These are phyloP conservation scores for Geosmithia flava DNA, from an alignment of 2,329 filamentous ascomycete genomes.

Conservation along the genomic window DNA sequence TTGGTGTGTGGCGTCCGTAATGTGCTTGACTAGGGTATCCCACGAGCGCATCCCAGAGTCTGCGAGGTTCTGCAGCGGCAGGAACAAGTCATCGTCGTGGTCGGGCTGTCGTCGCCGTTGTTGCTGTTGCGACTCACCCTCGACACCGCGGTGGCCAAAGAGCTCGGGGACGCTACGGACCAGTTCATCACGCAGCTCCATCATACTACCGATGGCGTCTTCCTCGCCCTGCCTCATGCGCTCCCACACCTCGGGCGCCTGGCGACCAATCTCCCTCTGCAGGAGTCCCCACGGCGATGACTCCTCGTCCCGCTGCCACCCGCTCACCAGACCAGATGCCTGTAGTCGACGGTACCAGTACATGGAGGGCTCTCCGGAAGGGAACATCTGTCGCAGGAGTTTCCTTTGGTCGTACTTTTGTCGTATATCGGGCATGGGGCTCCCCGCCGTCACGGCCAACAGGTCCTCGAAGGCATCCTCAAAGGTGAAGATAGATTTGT, in stretches of 20 bases:
- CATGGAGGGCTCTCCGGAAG: constrained; percentile 23
- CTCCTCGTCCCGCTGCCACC: not conserved
- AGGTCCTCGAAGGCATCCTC: constrained; percentile 47
- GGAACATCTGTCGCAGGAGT: constrained; percentile 24
- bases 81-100: constrained; percentile 29
- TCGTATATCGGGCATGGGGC: constrained; percentile 25
- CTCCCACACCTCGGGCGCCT: not conserved
- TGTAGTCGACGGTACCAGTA: constrained; percentile 28
- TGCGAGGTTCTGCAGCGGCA: constrained; percentile 21
- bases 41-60: constrained; percentile 24
- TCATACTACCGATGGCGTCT: not conserved
- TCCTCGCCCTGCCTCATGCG: not conserved
- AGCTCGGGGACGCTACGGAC: not conserved
- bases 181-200: not conserved
- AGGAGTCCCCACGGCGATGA: not conserved
- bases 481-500: constrained; percentile 33
- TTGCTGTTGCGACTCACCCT: not conserved
- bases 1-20: constrained; percentile 9
- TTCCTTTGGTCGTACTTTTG: constrained; percentile 20
- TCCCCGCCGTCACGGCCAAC: constrained; percentile 30
- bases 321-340: constrained; percentile 21
- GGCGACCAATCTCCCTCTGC: not conserved
- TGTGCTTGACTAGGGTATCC: constrained; percentile 23
- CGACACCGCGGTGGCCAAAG: not conserved
- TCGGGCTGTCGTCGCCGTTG: too few species aligned